A percentile compares a stretch with the other conserved stretches of the same genome.
phyloP scores from a whole-genome alignment of 1,284 basidiomycete species.

The Leccinum pachyderme region DNA sequence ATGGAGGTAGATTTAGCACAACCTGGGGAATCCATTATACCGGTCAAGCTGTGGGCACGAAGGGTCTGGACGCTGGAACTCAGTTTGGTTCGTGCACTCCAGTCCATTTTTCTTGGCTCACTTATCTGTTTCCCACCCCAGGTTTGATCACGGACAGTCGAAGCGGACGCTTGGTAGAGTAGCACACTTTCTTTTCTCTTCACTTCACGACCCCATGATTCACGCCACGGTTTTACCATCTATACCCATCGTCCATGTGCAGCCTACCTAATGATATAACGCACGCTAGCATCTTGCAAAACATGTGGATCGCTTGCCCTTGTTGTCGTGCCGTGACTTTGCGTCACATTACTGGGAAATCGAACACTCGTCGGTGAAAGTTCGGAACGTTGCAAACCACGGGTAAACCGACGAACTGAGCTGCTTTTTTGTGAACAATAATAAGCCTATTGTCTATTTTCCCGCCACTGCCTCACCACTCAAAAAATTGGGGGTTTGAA shows the following conservation, averaged over 20 bases:
- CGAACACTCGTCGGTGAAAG: not conserved
- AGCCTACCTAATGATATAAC: constrained; percentile 29
- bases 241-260: constrained; percentile 31
- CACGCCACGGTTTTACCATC: constrained; percentile 22
- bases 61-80: constrained; percentile 99
- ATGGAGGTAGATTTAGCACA: constrained; percentile 82
- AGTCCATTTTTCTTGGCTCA: not conserved
- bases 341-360: not conserved
- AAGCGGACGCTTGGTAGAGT: constrained; percentile 4
- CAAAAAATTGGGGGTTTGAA: not conserved
- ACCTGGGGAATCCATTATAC: constrained; percentile 49
- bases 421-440: too few relatives aligned
- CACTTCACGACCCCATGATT: constrained; percentile 18
- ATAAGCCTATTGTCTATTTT: too few relatives aligned
- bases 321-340: not conserved
- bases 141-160: constrained; percentile 18
- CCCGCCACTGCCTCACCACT: too few relatives aligned
- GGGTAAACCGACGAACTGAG: not conserved
- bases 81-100: constrained; percentile 70
- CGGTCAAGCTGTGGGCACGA: constrained; percentile 91
- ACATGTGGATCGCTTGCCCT: constrained; percentile 1
- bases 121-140: constrained; percentile 9
- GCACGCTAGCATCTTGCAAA: constrained; percentile 27
- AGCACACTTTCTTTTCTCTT: constrained; percentile 8
- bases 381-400: not conserved